A percentile compares a stretch with the other conserved stretches of the same genome.
These are phyloP conservation scores for Sporothrix pseudoabietina DNA, from an alignment of 2,329 filamentous ascomycete genomes.

Conservation along the genomic window DNA sequence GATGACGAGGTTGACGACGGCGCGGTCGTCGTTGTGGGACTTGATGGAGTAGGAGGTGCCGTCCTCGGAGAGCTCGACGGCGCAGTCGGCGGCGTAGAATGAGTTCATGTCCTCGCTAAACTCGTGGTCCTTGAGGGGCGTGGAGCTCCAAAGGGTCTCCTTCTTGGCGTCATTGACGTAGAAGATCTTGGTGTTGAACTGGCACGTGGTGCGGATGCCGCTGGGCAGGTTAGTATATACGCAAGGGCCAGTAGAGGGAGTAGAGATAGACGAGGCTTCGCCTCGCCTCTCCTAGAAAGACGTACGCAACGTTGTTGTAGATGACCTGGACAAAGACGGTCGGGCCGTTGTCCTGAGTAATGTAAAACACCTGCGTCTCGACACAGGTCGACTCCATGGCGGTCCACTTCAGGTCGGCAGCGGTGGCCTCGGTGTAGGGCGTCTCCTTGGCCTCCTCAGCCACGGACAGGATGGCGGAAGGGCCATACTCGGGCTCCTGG, in stretches of 20 bases:
- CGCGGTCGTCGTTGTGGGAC: slow-evolving; percentile 77
- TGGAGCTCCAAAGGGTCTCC: slow-evolving; percentile 80
- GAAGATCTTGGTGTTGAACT: slow-evolving; percentile 95
- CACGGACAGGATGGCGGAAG: slow-evolving; percentile 82
- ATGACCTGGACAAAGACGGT: slow-evolving; percentile 86
- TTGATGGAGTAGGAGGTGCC: slow-evolving; percentile 85
- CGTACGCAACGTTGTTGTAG: slow-evolving; percentile 95
- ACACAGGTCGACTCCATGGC: slow-evolving; percentile 82
- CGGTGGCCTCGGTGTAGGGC: slow-evolving; percentile 77
- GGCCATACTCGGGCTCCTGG: slow-evolving; percentile 93
- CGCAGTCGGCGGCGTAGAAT: slow-evolving; percentile 85
- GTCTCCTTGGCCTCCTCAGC: slow-evolving; percentile 75
- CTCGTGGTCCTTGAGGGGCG: slow-evolving; percentile 73
- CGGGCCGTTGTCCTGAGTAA: slow-evolving; percentile 76
- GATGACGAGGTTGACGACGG: slow-evolving; percentile 84
- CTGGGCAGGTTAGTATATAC: slow-evolving; percentile 49
- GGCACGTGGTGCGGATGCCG: slow-evolving; percentile 83
- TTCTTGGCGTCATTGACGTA: slow-evolving; percentile 68
- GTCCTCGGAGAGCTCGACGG: slow-evolving; percentile 82
- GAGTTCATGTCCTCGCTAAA: slow-evolving; percentile 82
- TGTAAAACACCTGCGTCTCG: slow-evolving; percentile 94
- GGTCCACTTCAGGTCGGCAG: slow-evolving; percentile 80
- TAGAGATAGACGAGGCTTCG: neutral
- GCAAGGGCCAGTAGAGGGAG: neutral
- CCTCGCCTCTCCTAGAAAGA: slow-evolving; percentile 19